Percentiles rank a stretch among this genome's conserved stretches.
Evolutionary conservation across 805 yeast genomes (phyloP).

Genomic region (Cyberlindnera maclurae): DNA sequence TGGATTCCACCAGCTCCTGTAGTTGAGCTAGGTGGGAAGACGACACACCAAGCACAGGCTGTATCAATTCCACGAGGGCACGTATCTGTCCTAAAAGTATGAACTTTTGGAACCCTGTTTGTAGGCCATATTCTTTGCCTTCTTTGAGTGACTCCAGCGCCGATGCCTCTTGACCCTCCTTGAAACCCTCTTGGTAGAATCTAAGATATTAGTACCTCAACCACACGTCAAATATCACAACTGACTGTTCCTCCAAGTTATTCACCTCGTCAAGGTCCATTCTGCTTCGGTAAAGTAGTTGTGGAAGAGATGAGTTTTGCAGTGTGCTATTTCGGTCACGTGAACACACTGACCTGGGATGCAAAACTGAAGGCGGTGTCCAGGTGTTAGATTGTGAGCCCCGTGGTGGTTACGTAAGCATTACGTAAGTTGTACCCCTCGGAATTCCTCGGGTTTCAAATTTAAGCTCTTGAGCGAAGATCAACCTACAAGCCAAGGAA

Average conservation of each 20-base stretch:
- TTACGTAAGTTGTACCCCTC: no score
- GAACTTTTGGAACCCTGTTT: constrained; percentile 68
- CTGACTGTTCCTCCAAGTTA: constrained; percentile 48
- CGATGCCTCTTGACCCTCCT: constrained; percentile 63
- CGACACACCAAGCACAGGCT: neutral
- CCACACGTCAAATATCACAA: neutral
- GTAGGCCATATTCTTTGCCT: constrained; percentile 81
- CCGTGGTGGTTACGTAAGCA: no score
- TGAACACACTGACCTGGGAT: no score
- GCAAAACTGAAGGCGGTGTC: no score
- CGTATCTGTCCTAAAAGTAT: constrained; percentile 62
- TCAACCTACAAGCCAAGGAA: no score
- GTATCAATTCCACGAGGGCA: constrained; percentile 33
- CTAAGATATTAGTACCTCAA: constrained; percentile 10
- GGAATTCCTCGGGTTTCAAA: no score
- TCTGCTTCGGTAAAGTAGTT: neutral
- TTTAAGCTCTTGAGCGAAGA: no score
- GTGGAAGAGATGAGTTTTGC: no score
- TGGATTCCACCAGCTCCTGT: constrained; percentile 23
- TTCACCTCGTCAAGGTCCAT: constrained; percentile 47
- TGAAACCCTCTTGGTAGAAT: constrained; percentile 60
- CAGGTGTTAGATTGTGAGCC: no score
- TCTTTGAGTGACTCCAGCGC: constrained; percentile 54
- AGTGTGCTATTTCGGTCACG: no score
- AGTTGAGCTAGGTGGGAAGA: constrained; percentile 22